These are phyloP conservation scores for Pseudopyricularia cyperi DNA, from an alignment of 2,329 filamentous ascomycete genomes.

Conservation along the genomic window DNA sequence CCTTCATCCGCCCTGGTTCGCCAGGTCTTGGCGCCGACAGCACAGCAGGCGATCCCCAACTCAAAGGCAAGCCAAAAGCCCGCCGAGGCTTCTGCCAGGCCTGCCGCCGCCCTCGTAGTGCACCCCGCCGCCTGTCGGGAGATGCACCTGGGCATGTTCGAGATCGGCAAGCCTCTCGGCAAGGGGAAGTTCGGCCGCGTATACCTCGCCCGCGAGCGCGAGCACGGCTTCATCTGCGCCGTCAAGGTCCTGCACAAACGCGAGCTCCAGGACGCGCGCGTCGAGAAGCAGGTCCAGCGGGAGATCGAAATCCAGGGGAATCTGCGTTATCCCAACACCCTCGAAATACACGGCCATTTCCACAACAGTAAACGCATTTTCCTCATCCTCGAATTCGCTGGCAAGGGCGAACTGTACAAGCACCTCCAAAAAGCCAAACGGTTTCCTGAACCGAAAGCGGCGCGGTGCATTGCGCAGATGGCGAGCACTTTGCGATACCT, in stretches of 20 bases:
- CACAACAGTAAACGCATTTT: constrained; percentile 83
- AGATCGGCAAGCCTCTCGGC: constrained; percentile 74
- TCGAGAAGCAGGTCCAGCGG: constrained; percentile 76
- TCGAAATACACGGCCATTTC: constrained; percentile 76
- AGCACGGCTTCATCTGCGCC: constrained; percentile 70
- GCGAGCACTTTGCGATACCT: constrained; percentile 24
- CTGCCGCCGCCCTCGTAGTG: too few relatives aligned
- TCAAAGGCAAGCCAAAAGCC: too few relatives aligned
- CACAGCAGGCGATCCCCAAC: too few relatives aligned
- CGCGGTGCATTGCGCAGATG: constrained; percentile 74
- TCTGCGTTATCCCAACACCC: constrained; percentile 72
- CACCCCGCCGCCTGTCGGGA: too few relatives aligned
- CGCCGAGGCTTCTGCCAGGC: too few relatives aligned
- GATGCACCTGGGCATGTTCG: constrained; percentile 88
- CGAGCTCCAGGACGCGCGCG: constrained; percentile 62
- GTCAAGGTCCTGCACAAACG: constrained; percentile 79
- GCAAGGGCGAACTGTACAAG: constrained; percentile 80
- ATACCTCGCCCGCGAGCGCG: constrained; percentile 70
- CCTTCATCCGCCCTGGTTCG: too few relatives aligned
- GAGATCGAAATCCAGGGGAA: constrained; percentile 88
- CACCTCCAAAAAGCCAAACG: constrained; percentile 65
- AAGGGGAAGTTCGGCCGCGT: constrained; percentile 84
- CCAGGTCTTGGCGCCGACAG: too few relatives aligned
- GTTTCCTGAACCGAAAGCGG: constrained; percentile 77
- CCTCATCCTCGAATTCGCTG: constrained; percentile 79